Percentiles rank a stretch among this genome's conserved stretches.
Conservation (phyloP, 495 filamentous ascomycete genomes). For the Lepidopterella palustris region DNA sequence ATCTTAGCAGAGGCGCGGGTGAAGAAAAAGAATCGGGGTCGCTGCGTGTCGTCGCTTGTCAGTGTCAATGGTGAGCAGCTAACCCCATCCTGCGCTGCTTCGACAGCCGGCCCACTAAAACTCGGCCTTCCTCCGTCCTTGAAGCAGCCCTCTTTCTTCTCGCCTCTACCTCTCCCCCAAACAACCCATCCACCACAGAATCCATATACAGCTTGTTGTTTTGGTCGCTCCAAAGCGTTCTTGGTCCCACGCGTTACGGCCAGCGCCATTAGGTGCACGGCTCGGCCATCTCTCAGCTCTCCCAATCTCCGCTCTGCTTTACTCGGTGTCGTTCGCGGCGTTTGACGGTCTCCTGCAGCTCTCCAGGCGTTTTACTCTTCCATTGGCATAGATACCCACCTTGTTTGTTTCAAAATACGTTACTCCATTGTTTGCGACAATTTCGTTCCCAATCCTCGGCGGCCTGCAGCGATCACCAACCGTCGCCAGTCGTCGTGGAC, state of each 20-base stretch:
- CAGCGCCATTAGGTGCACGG: conserved; percentile 30
- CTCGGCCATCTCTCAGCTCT: conserved; percentile 17
- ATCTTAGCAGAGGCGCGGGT: background rate
- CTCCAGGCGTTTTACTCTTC: conserved; percentile 17
- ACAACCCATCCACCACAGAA: background rate
- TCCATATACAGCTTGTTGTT: conserved; percentile 17
- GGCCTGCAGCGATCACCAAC: background rate
- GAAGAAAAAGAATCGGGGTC: conserved; percentile 6
- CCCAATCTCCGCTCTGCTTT: conserved; percentile 9
- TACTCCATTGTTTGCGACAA: background rate
- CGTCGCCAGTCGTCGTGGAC: background rate
- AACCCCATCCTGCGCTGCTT: background rate
- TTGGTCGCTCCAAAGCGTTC: conserved; percentile 21
- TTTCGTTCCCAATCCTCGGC: background rate
- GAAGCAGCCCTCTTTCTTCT: conserved; percentile 5
- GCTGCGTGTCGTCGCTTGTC: background rate
- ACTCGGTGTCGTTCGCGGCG: conserved; percentile 24
- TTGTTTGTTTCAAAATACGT: conserved; percentile 1
- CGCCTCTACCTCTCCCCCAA: background rate
- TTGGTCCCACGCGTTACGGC: conserved; percentile 27
- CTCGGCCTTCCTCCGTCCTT: conserved; percentile 1
- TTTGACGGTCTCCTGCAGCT: conserved; percentile 23
- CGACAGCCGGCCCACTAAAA: background rate
- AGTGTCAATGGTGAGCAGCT: background rate
- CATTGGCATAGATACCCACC: conserved; percentile 28